Evolutionary conservation across 768 basidiomycete genomes (phyloP), one percentile per base, ranked within the genome.

Genomic region (Mycena leptocephala): DNA sequence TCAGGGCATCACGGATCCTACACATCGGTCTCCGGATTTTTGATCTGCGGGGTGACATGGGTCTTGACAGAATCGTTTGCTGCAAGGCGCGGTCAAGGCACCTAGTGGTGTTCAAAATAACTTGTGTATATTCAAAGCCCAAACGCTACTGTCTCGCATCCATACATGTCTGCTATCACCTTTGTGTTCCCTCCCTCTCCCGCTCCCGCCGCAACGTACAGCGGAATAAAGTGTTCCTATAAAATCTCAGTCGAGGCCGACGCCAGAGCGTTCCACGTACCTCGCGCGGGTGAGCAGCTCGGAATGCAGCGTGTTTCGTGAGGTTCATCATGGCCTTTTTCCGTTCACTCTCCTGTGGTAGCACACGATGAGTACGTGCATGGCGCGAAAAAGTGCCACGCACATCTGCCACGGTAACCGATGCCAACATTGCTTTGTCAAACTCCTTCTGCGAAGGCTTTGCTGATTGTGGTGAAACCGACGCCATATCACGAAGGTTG

Each of bases 151-250:
- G 93, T 92, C n/a, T 91, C 89, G 22, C 89, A 86, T 5, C 93
- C 93, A 78, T 92, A 92, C 65, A 90, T 78, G 37, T 89, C 90
- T 41, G 86, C 84, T 32, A 95, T 70, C 13, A 93, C 86, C 79
- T 83, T 86, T 10, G 88, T 88, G 39, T 86, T 84, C 2, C 90
- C 92, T 8, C 66, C 65, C 53, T 91, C 93, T 11, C 92, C 93
- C 10, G 94, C 95, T 4, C 94, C 95, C 3, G 92, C 93, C 5
- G 93, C 94, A 51, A 96, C 87, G 81, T 95, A 95, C 20, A 96
- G 76, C 13, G 96, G 95, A 20, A 96, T 87, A 79, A 96, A 95
- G 80, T 96, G 95, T 33, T 97, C 96, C 66, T 69, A 39, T 26
- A n/a, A 28, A 18, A 28, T 13, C 22, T 53, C 66, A 68, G 66